Base-by-base conservation (phyloP, 2,329 filamentous ascomycete species). In the Curvularia eragrostidis region DNA sequence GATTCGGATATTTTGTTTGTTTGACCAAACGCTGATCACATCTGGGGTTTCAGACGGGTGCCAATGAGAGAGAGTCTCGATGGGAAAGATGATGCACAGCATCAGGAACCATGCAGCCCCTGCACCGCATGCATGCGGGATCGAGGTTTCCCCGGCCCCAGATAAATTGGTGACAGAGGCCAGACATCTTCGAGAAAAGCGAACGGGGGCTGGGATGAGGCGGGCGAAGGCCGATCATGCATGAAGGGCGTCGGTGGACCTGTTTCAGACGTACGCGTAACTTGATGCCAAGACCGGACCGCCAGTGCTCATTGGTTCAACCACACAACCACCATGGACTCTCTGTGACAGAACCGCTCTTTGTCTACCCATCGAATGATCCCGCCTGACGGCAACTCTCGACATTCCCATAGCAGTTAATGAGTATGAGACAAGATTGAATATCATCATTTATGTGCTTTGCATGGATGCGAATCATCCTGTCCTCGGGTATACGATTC, bases 191-290 rank as follows among this genome's bases (percentile, higher is more conserved):
- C 21, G 36, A 54, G 26, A 42, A 55, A 48, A 23, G 21, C 36
- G 58, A 34, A 39, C 39, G 47, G 36, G 43, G 51, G 49, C 53
- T 42, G 26, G 54, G 34, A 41, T 42, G 39, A 43, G 39, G 47
- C 23, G 15, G 38, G 50, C 46, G 28, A 44, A 36, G 48, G 34
- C n/a, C 36, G 26, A 56, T 54, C 30, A 46, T 30, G 43, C 28
- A 56, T 61, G 60, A 56, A 62, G 52, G 52, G 52, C 50, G 42
- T 42, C 28, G 38, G 48, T 53, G 58, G 57, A 48, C 36, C 58
- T 34, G 61, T 65, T 65, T 65, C 63, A 58, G 54, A 48, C 59
- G 54, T 52, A 52, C 56, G 47, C 48, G 48, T 54, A 46, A 26
- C 49, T 26, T 47, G 15, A 26, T 48, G 53, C 52, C 56, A 62